Evolutionary conservation across 2,329 filamentous ascomycete species (phyloP), one percentile per base, ranked within the genome.

Genomic region (Aphanocladium album): DNA sequence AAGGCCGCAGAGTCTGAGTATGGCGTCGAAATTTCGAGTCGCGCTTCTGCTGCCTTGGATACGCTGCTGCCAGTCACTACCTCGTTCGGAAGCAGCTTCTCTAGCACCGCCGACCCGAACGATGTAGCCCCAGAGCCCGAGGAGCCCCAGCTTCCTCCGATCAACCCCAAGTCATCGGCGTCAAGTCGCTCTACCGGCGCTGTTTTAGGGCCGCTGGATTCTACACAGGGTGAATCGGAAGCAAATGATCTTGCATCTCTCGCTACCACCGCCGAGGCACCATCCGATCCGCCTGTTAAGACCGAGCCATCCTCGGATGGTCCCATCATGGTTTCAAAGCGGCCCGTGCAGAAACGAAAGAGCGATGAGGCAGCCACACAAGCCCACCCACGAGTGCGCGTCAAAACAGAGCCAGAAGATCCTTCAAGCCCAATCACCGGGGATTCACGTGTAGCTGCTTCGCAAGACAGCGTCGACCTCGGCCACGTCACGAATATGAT

Each of bases 391-490:
- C 17, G 68, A n/a, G n/a, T 66, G 12, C 75, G 69, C 56, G 64
- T 83, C 49, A 84, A 84, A 66, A 62, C 65, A 6, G 81, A 84
- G 50, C 37, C 60, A 8, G 35, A 45, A 2, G 66, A 65, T n/a
- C 61, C 64, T 30, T 72, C 70, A 4, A 74, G 72, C 47, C 72
- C 71, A n/a, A 56, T 69, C 21, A 21, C 8, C 8, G 6, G 16
- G 7, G 23, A 64, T 62, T 68, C 37, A 63, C 60, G 43, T 68
- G 66, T 47, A 47, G 43, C 25, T 43, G 2, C 72, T 21, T 74
- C 78, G 0, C 76, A 82, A 45, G 84, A 86, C 56, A 88, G 84
- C 58, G 77, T 88, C 55, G 86, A 89, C 67, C 75, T 89, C 1
- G 74, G 71, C 16, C 70, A 74, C 17, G 70, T 72, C 43, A 69